Evolutionary conservation across 2,329 filamentous ascomycete species (phyloP).

Genomic region (Emericellopsis cladophorae): DNA sequence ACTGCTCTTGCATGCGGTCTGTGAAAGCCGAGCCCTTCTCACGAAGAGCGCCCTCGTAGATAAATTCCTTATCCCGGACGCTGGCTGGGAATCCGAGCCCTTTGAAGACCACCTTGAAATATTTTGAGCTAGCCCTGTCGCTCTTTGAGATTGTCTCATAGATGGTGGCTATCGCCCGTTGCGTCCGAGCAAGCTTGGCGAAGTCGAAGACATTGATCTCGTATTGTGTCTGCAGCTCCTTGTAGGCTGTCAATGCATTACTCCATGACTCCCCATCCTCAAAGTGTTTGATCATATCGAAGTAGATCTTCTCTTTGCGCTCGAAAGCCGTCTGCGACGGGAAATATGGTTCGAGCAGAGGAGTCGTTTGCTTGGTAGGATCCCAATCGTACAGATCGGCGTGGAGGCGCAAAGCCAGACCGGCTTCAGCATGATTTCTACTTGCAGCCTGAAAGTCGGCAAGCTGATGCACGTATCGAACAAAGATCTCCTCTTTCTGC

Average conservation of each 20-base stretch:
- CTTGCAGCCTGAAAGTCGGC: constrained; percentile 64
- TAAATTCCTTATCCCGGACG: constrained; percentile 79
- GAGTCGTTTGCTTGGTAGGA: constrained; percentile 49
- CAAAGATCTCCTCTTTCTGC: constrained; percentile 94
- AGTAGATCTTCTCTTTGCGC: constrained; percentile 83
- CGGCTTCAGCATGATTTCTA: constrained; percentile 75
- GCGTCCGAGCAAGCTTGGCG: constrained; percentile 75
- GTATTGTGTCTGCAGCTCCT: constrained; percentile 84
- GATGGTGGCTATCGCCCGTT: constrained; percentile 83
- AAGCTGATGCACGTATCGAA: constrained; percentile 89
- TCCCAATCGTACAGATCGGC: constrained; percentile 93
- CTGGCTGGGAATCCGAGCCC: constrained; percentile 76
- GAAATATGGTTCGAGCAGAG: constrained; percentile 62
- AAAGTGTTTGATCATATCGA: constrained; percentile 88
- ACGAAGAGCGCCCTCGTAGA: constrained; percentile 70
- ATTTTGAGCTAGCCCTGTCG: constrained; percentile 66
- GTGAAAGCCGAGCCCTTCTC: constrained; percentile 75
- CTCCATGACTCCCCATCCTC: constrained; percentile 94
- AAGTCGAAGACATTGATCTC: constrained; percentile 86
- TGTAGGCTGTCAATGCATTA: constrained; percentile 75
- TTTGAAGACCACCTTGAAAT: constrained; percentile 83
- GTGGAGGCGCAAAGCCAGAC: constrained; percentile 77
- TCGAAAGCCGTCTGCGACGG: constrained; percentile 81
- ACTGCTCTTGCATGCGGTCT: constrained; percentile 83
- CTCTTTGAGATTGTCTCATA: constrained; percentile 81